phyloP scores from a whole-genome alignment of 495 filamentous ascomycete species.

The Penicillium roqueforti region DNA sequence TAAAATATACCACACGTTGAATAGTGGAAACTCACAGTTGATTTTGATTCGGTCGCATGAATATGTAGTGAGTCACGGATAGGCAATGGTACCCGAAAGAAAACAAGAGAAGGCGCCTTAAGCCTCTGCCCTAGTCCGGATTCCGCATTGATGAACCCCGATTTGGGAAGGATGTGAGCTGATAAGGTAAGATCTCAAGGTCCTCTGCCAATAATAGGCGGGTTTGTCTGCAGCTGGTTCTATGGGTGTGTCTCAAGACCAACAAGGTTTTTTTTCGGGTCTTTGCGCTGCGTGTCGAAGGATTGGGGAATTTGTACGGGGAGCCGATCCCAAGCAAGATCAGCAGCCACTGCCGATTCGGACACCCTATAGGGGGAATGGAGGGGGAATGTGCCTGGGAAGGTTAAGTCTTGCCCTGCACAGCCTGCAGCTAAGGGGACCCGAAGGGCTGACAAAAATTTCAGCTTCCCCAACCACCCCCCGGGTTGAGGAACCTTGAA shows the following conservation, averaged over 20 bases:
- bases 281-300: constrained; percentile 12
- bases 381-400: constrained; percentile 11
- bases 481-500: no score
- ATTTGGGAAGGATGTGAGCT: constrained; percentile 8
- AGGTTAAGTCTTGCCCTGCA: background rate
- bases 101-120: background rate
- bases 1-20: constrained; percentile 9
- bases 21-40: constrained; percentile 1
- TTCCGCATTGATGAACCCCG: constrained; percentile 14
- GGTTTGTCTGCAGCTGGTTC: constrained; percentile 13
- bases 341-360: constrained; percentile 10
- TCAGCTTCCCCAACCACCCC: background rate
- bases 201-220: constrained; percentile 17
- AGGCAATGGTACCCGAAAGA: constrained; percentile 17
- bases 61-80: constrained; percentile 9
- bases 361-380: constrained; percentile 6
- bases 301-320: constrained; percentile 10
- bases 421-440: constrained; percentile 11
- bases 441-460: constrained; percentile 4
- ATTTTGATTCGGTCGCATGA: constrained; percentile 1
- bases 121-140: constrained; percentile 15
- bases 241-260: constrained; percentile 16
- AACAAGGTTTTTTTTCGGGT: constrained; percentile 5
- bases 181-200: constrained; percentile 16
- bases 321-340: constrained; percentile 10